These are phyloP conservation scores for Diaporthe aspalathi DNA, from an alignment of 2,329 filamentous ascomycete genomes.

Conservation along the genomic window DNA sequence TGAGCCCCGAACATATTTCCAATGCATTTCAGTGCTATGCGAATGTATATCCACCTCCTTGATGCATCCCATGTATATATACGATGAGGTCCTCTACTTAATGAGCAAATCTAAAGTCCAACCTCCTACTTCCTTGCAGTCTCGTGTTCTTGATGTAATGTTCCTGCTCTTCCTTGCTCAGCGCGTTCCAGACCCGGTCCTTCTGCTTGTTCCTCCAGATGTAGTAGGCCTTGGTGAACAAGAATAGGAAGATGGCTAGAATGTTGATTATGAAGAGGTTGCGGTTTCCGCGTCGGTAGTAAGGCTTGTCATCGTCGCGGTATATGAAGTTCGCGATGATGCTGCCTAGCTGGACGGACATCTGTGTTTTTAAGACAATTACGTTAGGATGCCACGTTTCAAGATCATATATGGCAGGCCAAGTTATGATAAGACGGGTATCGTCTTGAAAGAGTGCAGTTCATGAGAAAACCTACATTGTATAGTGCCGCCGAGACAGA, in stretches of 20 bases:
- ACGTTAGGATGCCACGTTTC: not conserved
- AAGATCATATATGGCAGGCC: not conserved
- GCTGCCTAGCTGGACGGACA: constrained; percentile 51
- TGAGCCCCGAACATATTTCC: too few relatives aligned
- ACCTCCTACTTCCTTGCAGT: constrained; percentile 57
- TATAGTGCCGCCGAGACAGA: constrained; percentile 70
- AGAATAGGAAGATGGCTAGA: constrained; percentile 61
- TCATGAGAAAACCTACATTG: constrained; percentile 53
- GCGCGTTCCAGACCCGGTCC: constrained; percentile 59
- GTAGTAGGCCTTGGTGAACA: constrained; percentile 65
- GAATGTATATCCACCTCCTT: too few relatives aligned
- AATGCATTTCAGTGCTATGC: too few relatives aligned
- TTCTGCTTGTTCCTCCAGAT: constrained; percentile 59
- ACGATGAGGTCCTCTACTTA: constrained; percentile 38
- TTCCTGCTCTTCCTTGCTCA: constrained; percentile 60
- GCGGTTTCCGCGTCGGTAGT: constrained; percentile 66
- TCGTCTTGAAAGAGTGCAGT: too few relatives aligned
- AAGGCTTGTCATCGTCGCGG: constrained; percentile 63
- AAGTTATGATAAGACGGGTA: not conserved
- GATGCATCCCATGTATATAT: too few relatives aligned
- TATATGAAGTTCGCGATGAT: constrained; percentile 59
- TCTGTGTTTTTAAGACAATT: constrained; percentile 42
- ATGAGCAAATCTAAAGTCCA: constrained; percentile 57
- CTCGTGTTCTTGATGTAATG: constrained; percentile 59
- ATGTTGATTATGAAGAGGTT: constrained; percentile 62